These are phyloP conservation scores for Gamsiella multidivaricata DNA, from an alignment of 192 early-diverging fungal species.

Conservation along the genomic window DNA sequence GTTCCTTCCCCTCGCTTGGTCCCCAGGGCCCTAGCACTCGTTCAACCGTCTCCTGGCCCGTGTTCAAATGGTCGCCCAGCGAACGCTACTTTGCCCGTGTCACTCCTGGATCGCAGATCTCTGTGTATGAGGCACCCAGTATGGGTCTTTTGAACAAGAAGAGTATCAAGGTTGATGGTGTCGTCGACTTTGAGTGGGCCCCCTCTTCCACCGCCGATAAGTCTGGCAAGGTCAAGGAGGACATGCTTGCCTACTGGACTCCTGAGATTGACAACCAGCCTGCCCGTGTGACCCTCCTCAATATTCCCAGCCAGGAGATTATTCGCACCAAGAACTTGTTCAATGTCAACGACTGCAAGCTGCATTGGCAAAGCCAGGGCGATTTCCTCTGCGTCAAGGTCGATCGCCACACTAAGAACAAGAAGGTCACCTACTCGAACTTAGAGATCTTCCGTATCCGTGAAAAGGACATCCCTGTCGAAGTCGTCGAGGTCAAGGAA, in stretches of 20 bases:
- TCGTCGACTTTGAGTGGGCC: slow-evolving; percentile 84
- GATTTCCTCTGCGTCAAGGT: slow-evolving; percentile 94
- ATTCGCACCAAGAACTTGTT: slow-evolving; percentile 98
- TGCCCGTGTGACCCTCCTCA: slow-evolving; percentile 92
- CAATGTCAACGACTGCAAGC: slow-evolving; percentile 87
- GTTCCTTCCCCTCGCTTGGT: slow-evolving; percentile 79
- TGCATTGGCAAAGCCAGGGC: slow-evolving; percentile 93
- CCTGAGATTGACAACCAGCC: slow-evolving; percentile 96
- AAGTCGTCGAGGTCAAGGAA: slow-evolving; percentile 92
- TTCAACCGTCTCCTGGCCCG: slow-evolving; percentile 85
- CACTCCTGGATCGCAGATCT: slow-evolving; percentile 76
- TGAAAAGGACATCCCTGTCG: slow-evolving; percentile 96
- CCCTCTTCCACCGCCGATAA: slow-evolving; percentile 58
- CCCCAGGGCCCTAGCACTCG: slow-evolving; percentile 54
- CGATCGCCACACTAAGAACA: slow-evolving; percentile 90
- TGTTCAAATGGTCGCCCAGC: slow-evolving; percentile 97
- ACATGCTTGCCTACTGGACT: slow-evolving; percentile 94
- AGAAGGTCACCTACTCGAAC: slow-evolving; percentile 89
- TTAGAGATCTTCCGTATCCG: slow-evolving; percentile 94
- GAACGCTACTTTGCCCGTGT: slow-evolving; percentile 95
- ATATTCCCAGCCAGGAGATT: slow-evolving; percentile 85
- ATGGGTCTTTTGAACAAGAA: slow-evolving; percentile 97
- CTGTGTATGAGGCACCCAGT: slow-evolving; percentile 92
- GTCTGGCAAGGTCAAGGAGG: slow-evolving; percentile 61
- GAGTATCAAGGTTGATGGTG: slow-evolving; percentile 84